These are phyloP conservation scores for Paraglomus brasilianum DNA, from an alignment of 192 early-diverging fungal species.

Conservation along the genomic window DNA sequence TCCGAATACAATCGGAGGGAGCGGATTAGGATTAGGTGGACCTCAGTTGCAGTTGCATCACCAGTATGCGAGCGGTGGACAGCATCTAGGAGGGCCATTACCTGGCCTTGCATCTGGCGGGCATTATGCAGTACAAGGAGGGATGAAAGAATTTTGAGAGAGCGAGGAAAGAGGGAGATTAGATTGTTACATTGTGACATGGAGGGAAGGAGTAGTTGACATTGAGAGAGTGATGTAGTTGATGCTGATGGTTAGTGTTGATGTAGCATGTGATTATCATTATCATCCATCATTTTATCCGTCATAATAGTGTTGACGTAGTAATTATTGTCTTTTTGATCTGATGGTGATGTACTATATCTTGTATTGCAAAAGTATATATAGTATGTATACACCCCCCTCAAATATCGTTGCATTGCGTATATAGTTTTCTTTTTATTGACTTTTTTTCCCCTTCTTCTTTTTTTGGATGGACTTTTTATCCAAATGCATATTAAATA, in stretches of 20 bases:
- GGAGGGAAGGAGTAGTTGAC: too few species aligned
- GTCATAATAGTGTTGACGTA: too few species aligned
- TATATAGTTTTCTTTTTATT: too few species aligned
- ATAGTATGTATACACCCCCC: conserved; percentile 4
- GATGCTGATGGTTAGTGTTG: too few species aligned
- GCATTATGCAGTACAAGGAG: conserved; percentile 15
- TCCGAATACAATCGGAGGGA: neutral
- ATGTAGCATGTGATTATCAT: too few species aligned
- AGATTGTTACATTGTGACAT: neutral
- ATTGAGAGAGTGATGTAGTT: too few species aligned
- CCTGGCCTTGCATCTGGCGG: conserved; percentile 1
- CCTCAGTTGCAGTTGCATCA: conserved; percentile 17
- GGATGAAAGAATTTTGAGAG: conserved; percentile 15
- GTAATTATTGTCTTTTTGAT: too few species aligned
- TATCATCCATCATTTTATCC: too few species aligned
- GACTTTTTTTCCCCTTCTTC: too few species aligned
- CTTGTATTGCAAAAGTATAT: neutral
- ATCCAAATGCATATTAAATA: too few species aligned
- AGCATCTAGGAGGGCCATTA: conserved; percentile 14
- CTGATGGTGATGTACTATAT: conserved; percentile 3
- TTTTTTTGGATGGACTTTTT: too few species aligned
- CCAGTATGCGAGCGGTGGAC: conserved; percentile 5
- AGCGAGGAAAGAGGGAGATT: neutral
- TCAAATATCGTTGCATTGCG: too few species aligned
- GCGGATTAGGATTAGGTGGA: conserved; percentile 15